Evolutionary conservation across 176 grass and related monocot species (phyloP).

Genomic region (Aegilops bicornis): DNA sequence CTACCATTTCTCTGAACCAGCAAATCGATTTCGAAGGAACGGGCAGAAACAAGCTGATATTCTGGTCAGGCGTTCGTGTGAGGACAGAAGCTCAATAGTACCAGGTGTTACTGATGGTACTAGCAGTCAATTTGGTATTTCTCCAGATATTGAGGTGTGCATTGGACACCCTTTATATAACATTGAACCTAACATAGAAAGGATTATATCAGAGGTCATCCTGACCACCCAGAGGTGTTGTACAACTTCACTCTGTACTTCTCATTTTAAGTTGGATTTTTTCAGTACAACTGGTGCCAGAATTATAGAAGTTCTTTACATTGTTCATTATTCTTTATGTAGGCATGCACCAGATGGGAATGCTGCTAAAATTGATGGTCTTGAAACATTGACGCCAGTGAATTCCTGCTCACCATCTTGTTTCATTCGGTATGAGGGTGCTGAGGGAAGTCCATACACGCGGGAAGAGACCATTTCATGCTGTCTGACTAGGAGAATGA

Average conservation of each 20-base stretch:
- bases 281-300: background rate
- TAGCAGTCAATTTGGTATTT: slow-evolving; percentile 21
- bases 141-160: slow-evolving; percentile 13
- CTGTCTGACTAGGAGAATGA: slow-evolving; percentile 1
- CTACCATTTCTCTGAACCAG: slow-evolving; percentile 14
- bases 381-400: slow-evolving; percentile 4
- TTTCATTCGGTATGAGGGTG: slow-evolving; percentile 24
- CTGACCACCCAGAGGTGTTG: slow-evolving; percentile 45
- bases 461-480: slow-evolving; percentile 16
- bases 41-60: slow-evolving; percentile 19
- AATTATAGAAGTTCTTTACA: background rate
- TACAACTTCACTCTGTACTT: background rate
- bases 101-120: background rate
- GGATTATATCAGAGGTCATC: slow-evolving; percentile 47
- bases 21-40: slow-evolving; percentile 4
- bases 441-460: slow-evolving; percentile 15
- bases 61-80: background rate
- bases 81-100: slow-evolving; percentile 8
- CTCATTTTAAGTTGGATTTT: background rate
- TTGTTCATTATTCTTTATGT: background rate
- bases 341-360: slow-evolving; percentile 44
- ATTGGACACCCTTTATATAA: slow-evolving; percentile 9
- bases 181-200: slow-evolving; percentile 36
- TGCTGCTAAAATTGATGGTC: slow-evolving; percentile 29
- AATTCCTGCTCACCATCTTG: slow-evolving; percentile 14